These are phyloP conservation scores for Bipolaris sorokiniana DNA, from an alignment of 2,329 filamentous ascomycete species.

Conservation along the genomic window DNA sequence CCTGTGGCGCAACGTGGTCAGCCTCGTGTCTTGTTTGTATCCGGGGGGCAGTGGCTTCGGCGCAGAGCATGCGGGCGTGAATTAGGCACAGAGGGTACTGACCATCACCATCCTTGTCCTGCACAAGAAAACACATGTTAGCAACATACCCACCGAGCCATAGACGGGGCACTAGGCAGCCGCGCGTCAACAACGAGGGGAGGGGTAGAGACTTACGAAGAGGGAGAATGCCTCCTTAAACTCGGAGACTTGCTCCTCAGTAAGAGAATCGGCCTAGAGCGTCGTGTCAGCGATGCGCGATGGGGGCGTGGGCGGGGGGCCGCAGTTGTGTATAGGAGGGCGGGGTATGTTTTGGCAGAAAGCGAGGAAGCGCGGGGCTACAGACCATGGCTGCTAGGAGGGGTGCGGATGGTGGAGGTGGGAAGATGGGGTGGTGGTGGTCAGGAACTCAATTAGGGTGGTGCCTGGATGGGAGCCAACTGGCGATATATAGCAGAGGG, in stretches of 20 bases:
- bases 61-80: conserved; percentile 3
- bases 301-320: conserved; percentile 9
- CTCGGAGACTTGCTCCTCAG: conserved; percentile 99
- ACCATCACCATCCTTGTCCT: conserved; percentile 67
- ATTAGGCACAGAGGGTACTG: conserved; percentile 31
- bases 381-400: conserved; percentile 46
- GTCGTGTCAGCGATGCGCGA: conserved; percentile 33
- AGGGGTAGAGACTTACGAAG: conserved; percentile 74
- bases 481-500: conserved; percentile 20
- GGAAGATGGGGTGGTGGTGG: neutral
- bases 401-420: conserved; percentile 4
- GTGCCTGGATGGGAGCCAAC: conserved; percentile 7
- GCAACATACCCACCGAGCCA: conserved; percentile 17
- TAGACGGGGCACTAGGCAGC: conserved; percentile 31
- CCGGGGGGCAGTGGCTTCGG: neutral
- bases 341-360: conserved; percentile 42
- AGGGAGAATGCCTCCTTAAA: conserved; percentile 99
- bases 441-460: neutral
- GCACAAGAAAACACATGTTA: conserved; percentile 31
- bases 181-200: conserved; percentile 12
- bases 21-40: conserved; percentile 19
- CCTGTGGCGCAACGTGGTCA: conserved; percentile 51
- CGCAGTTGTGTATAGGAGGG: conserved; percentile 42
- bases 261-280: conserved; percentile 89
- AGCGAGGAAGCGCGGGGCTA: conserved; percentile 35